Evolutionary conservation across 2,329 filamentous ascomycete genomes (phyloP), one percentile per base, ranked within the genome.

Genomic region (Xylariomycetidae sp.): DNA sequence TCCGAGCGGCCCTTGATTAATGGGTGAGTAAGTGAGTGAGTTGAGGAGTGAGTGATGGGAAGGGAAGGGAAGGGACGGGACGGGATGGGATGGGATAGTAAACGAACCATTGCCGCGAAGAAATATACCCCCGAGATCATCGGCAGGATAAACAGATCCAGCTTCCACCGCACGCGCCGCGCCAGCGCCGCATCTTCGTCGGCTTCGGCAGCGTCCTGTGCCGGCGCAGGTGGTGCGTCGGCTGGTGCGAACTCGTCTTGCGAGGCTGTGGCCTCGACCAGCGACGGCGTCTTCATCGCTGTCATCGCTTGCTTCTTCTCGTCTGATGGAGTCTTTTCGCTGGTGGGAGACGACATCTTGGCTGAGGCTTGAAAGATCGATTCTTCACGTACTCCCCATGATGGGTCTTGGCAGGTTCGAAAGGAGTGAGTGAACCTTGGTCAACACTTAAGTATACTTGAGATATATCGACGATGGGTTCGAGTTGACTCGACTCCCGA

Each of bases 91-190:
- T 32, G 15, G 15, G 15, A 2, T 33, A 10, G 20, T 20, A 18
- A 6, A 19, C 42, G 35, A 6, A 49, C 47, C 40, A 49, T 48
- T n/a, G 43, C 38, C 17, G 43, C 42, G 22, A 50, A 43, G 24
- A 50, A 48, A 33, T 48, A 48, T 12, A 50, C 39, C 8, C 38
- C 42, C 10, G 46, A 31, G 28, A 50, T 37, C 20, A 50, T 28
- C 13, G 47, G 47, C 17, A 50, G 32, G 24, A 50, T 48, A 28
- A 44, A 45, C 10, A 50, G 31, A 28, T 50, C 47, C 19, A 48
- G 43, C 24, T 50, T 50, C 40, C 42, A 44, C 37, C 40, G 47
- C 18, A 50, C 36, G 26, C 35, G 43, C 6, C 36, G 27, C 9
- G 36, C 40, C n/a, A 47, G 33, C 17, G 40, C 42, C 3, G 32